A percentile compares a stretch with the other conserved stretches of the same genome.
These are phyloP conservation scores for Neobulgaria alba DNA, from an alignment of 2,329 filamentous ascomycete species.

Conservation along the genomic window DNA sequence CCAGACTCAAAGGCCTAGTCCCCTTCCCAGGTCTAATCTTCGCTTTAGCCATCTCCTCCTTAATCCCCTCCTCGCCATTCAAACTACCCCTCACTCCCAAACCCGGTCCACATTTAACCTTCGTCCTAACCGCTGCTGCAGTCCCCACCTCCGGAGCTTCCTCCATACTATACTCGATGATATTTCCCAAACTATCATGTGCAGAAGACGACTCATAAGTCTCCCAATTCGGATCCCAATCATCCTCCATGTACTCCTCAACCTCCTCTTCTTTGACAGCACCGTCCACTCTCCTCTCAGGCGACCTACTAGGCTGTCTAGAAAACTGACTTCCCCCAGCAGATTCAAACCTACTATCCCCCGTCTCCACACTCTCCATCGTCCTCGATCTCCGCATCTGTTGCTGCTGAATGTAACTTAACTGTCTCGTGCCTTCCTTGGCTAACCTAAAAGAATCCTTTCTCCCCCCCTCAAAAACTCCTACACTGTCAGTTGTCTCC, in stretches of 20 bases:
- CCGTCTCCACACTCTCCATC: slow-evolving; percentile 13
- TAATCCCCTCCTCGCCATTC: slow-evolving; percentile 3
- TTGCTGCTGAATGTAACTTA: slow-evolving; percentile 19
- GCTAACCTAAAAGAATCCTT: slow-evolving; percentile 20
- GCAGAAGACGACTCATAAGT: slow-evolving; percentile 12
- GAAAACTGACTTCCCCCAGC: slow-evolving; percentile 6
- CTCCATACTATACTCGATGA: slow-evolving; percentile 6
- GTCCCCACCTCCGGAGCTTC: slow-evolving; percentile 2
- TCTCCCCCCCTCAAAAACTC: slow-evolving; percentile 10
- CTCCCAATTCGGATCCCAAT: slow-evolving; percentile 16
- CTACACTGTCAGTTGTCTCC: neutral
- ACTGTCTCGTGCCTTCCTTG: slow-evolving; percentile 22
- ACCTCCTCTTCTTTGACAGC: neutral
- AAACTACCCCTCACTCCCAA: slow-evolving; percentile 2
- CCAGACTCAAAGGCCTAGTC: slow-evolving; percentile 21
- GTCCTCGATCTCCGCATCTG: slow-evolving; percentile 12
- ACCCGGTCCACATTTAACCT: neutral
- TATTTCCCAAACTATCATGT: slow-evolving; percentile 11
- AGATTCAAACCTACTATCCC: slow-evolving; percentile 24
- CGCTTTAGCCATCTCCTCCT: slow-evolving; percentile 8
- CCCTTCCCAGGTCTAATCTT: slow-evolving; percentile 14
- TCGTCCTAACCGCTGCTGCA: slow-evolving; percentile 1
- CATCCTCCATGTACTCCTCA: slow-evolving; percentile 13
- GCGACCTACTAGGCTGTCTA: neutral
- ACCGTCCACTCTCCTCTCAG: neutral